phyloP scores from a whole-genome alignment of 225 moss, liverwort and hornwort genomes.

The Bryoerythrophyllum caledonicum region DNA sequence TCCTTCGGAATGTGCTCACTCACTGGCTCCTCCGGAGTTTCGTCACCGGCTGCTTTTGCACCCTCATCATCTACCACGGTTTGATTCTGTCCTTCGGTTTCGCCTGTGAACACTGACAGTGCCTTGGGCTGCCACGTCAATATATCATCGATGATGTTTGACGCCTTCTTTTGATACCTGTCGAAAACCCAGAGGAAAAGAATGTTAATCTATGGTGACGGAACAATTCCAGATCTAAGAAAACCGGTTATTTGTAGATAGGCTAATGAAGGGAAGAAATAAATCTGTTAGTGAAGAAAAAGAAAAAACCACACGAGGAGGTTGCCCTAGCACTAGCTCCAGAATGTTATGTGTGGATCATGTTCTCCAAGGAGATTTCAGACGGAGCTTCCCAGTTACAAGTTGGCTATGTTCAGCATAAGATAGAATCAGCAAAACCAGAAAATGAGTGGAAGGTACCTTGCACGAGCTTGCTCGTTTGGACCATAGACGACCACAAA shows the following conservation, averaged over 20 bases:
- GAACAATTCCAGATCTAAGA: too few relatives aligned
- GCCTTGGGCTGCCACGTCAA: constrained; percentile 84
- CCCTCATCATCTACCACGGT: constrained; percentile 43
- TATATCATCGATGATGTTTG: constrained; percentile 94
- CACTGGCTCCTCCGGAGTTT: constrained; percentile 22
- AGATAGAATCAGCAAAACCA: constrained; percentile 14
- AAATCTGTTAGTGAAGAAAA: too few relatives aligned
- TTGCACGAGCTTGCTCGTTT: constrained; percentile 87
- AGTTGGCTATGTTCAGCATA: too few relatives aligned
- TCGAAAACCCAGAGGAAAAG: neutral
- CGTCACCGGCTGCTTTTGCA: constrained; percentile 23
- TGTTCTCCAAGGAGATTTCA: too few relatives aligned
- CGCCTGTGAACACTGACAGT: constrained; percentile 52
- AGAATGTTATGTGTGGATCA: too few relatives aligned
- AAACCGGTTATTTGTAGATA: too few relatives aligned
- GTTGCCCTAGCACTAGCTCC: too few relatives aligned
- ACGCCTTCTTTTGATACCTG: constrained; percentile 93
- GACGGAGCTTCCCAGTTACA: too few relatives aligned
- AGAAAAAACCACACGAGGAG: too few relatives aligned
- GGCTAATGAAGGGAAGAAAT: too few relatives aligned
- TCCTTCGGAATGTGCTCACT: constrained; percentile 21
- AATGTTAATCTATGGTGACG: too few relatives aligned
- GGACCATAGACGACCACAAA: constrained; percentile 85
- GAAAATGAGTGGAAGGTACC: constrained; percentile 34
- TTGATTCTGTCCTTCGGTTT: constrained; percentile 43